Evolutionary conservation across 306 rosid species (phyloP), one percentile per base, ranked within the genome.

Genomic region (Lotus japonicus): DNA sequence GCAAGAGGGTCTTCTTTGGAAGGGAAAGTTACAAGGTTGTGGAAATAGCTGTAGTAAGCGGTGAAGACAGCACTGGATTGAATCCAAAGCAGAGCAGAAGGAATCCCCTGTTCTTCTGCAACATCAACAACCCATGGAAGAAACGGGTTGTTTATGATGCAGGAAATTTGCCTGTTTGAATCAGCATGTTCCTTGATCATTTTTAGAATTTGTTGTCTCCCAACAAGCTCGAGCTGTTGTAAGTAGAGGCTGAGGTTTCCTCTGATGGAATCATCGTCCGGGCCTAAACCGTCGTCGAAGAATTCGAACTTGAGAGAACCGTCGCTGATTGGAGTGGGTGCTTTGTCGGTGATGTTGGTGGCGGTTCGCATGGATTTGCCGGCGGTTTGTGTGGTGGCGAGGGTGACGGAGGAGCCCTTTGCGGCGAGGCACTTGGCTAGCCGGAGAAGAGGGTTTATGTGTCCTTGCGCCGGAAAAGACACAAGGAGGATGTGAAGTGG

Each of bases 381-480:
- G 3, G 68, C 52, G 9, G 6, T 51, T 11, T 74, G 76, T 0
- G 94, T 23, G 23, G 92, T 77, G 9, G 73, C 9, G 68, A 89
- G 83, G 13, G 84, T 89, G 44, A 87, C 84, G 16, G 71, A 78
- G 7, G 79, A 51, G 9, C 96, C 96, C 75, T 80, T 87, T n/a
- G 87, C 50, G 13, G 96, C 91, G 0, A 89, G 79, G 7, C 68
- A 81, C 61, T 87, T 87, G 17, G 75, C 96, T 0, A 89, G 87
- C 2, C 96, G 68, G 1, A 89, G 86, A 0, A 86, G 61, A 21
- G 96, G 96, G 77, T 89, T 89, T 5, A 89, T 75, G 73, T 89
- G 96, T n/a, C 96, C 96, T 55, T 89, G 96, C 39, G 68, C 94
- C 0, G 92, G 86, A 68, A 68, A 87, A 0, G 89, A 87, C 7